Percentiles rank a stretch among this genome's conserved stretches.
These are phyloP conservation scores for Marasmius fiardii DNA, from an alignment of 1,284 basidiomycete species.

Conservation along the genomic window DNA sequence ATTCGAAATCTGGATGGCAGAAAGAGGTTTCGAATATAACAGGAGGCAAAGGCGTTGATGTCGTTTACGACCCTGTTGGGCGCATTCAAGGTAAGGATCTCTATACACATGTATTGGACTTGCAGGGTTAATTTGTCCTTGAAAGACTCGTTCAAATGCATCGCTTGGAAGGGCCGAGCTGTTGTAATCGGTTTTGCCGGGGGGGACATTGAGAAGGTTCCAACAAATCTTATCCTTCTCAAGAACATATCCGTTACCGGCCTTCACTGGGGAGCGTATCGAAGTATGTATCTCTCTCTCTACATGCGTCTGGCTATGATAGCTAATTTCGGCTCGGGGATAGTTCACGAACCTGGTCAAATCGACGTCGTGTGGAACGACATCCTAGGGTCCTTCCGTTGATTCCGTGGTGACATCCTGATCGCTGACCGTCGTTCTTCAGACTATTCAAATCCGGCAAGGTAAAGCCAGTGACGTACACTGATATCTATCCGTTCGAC, in stretches of 20 bases:
- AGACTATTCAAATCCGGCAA: constrained; percentile 69
- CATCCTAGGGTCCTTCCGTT: constrained; percentile 51
- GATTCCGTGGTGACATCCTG: constrained; percentile 2
- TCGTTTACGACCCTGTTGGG: constrained; percentile 90
- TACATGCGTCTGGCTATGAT: background rate
- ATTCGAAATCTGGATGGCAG: constrained; percentile 69
- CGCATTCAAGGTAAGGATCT: constrained; percentile 56
- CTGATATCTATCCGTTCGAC: constrained; percentile 64
- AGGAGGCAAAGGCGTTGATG: constrained; percentile 78
- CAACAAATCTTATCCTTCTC: constrained; percentile 84
- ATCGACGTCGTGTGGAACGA: constrained; percentile 72
- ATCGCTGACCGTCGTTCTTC: background rate
- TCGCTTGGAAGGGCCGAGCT: constrained; percentile 91
- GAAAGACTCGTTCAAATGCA: constrained; percentile 81
- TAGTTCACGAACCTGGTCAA: constrained; percentile 68
- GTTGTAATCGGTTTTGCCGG: constrained; percentile 91
- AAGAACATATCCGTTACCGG: constrained; percentile 86
- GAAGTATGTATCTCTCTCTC: constrained; percentile 27
- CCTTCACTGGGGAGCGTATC: constrained; percentile 80
- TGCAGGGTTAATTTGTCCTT: background rate
- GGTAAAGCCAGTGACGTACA: constrained; percentile 73
- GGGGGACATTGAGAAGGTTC: constrained; percentile 88
- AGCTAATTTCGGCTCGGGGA: constrained; percentile 3
- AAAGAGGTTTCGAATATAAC: constrained; percentile 75
- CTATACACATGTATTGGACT: background rate